Evolutionary conservation across 1,284 basidiomycete genomes (phyloP), one percentile per base, ranked within the genome.

Genomic region (Moesziomyces globuligerus): DNA sequence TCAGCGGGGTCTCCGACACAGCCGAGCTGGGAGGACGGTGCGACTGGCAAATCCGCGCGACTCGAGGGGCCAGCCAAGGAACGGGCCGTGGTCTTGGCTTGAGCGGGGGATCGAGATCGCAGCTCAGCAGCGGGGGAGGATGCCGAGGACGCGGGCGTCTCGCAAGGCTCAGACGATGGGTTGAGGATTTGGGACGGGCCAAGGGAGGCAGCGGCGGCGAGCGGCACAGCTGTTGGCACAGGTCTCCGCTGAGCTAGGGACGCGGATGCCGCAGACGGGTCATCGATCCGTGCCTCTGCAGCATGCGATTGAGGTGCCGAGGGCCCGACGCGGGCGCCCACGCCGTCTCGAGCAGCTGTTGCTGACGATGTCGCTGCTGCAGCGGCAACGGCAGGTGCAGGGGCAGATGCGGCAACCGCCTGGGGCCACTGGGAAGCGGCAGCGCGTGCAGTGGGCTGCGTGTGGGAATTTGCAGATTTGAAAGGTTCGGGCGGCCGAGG

Each of bases 341-440:
- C 17, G 32, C 32, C 5, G 17, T 13, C 32, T 34, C n/a, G n/a
- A n/a, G n/a, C n/a, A n/a, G n/a, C 32, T 7, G 32, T 41, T 42
- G 54, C 54, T 59, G 56, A 52, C 49, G 49, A 48, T 58, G 55
- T 39, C 38, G n/a, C 8, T 48, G 21, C 45, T 49, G 58, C 46
- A 26, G 46, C 8, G 21, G 26, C 48, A 15, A n/a, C 13, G 11
- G 44, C 41, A 26, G 46, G 13, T 28, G 26, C 48, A 15, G 23
- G 15, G 11, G 44, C 41, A 43, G 39, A 29, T 25, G 38, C 50
- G 9, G 34, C 34, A 36, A 38, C 49, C 39, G 40, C 11, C 21
- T 24, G 15, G 32, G n/a, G n/a, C n/a, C n/a, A n/a, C n/a, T n/a
- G n/a, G n/a, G n/a, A n/a, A n/a, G n/a, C n/a, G n/a, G n/a, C n/a